These are phyloP conservation scores for Eucalyptus pauciflora DNA, from an alignment of 345 rosid genomes.

Conservation along the genomic window DNA sequence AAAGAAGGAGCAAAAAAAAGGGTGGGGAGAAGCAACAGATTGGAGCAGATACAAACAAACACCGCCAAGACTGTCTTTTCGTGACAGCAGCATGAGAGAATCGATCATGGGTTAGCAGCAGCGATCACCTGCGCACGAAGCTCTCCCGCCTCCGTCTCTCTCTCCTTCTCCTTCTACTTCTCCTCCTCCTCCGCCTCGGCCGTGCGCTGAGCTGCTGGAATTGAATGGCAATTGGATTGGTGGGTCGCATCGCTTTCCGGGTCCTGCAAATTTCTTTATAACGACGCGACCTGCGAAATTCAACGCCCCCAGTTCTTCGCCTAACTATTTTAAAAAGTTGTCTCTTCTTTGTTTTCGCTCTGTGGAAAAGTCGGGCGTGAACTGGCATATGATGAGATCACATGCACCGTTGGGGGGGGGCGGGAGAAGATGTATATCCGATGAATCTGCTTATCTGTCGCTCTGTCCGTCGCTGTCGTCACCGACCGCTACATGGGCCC, in stretches of 20 bases:
- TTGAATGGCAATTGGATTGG: not conserved
- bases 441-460: too few relatives aligned
- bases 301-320: not conserved
- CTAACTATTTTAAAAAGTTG: not conserved
- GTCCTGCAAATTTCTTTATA: not conserved
- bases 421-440: too few relatives aligned
- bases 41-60: not conserved
- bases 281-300: not conserved
- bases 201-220: not conserved
- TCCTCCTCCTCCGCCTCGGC: not conserved
- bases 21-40: not conserved
- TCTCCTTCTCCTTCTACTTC: not conserved
- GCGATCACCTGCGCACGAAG: not conserved
- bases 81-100: not conserved
- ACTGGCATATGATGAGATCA: not conserved
- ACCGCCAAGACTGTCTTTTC: not conserved
- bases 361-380: not conserved
- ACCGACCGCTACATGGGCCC: too few relatives aligned
- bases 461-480: too few relatives aligned
- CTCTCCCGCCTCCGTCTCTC: not conserved
- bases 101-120: not conserved
- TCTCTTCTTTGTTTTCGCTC: not conserved
- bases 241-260: not conserved
- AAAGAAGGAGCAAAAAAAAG: not conserved
- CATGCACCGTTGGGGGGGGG: not conserved